Percentiles rank a stretch among this genome's conserved stretches.
phyloP scores from a whole-genome alignment of 2,329 filamentous ascomycete species.

The Penicillium sp. region DNA sequence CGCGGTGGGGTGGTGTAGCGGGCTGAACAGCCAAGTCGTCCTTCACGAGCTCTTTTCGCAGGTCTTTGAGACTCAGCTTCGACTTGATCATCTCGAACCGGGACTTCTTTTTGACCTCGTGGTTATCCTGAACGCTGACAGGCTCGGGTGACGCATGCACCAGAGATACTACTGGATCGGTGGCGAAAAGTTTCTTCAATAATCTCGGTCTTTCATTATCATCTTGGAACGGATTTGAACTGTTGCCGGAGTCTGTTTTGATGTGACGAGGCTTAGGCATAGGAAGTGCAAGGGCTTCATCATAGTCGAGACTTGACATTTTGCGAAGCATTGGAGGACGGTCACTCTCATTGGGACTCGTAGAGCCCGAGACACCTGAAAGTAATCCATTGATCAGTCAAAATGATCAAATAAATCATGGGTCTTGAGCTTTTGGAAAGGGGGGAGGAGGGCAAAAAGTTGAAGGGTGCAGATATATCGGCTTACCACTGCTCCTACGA shows the following conservation, averaged over 20 bases:
- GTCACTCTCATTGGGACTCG: background rate
- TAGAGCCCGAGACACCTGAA: background rate
- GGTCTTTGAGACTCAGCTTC: slow-evolving; percentile 33
- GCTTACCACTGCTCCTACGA: slow-evolving; percentile 7
- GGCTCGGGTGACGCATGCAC: background rate
- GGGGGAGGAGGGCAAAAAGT: too few species aligned
- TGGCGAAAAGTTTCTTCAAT: slow-evolving; percentile 18
- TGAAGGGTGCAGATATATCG: background rate
- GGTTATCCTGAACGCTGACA: background rate
- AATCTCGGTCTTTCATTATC: slow-evolving; percentile 1
- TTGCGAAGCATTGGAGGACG: slow-evolving; percentile 15
- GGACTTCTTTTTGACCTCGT: slow-evolving; percentile 22
- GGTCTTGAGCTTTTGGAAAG: background rate
- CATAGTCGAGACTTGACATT: slow-evolving; percentile 25
- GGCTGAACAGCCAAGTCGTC: slow-evolving; percentile 2
- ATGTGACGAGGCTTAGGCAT: slow-evolving; percentile 27
- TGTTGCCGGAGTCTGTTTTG: background rate
- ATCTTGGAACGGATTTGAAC: background rate
- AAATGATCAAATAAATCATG: background rate
- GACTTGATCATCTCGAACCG: slow-evolving; percentile 26
- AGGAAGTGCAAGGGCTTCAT: slow-evolving; percentile 27
- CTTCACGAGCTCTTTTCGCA: slow-evolving; percentile 27
- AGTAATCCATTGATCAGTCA: background rate
- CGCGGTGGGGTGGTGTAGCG: background rate
- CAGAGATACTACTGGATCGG: slow-evolving; percentile 8